Conservation (phyloP, 345 rosid species). For the Bruguiera parviflora region DNA sequence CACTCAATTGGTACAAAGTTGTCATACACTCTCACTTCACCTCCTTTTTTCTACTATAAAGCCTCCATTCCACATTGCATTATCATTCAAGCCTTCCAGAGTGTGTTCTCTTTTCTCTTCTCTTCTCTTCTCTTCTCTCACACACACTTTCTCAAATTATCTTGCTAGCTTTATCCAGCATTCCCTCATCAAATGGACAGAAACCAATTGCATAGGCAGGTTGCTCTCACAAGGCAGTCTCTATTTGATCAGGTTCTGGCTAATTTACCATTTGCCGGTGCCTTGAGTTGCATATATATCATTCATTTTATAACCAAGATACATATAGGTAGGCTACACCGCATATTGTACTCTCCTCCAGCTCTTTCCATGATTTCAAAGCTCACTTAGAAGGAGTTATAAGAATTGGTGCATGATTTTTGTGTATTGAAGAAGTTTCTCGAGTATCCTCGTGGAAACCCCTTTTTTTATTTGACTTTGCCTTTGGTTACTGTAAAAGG, state of each 20-base stretch:
- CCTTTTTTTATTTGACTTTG: no score
- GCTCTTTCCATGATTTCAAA: background rate
- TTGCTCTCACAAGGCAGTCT: conserved; percentile 51
- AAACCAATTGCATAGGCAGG: conserved; percentile 46
- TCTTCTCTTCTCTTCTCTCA: background rate
- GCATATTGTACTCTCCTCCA: background rate
- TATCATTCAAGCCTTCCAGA: conserved; percentile 9
- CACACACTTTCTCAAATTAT: background rate
- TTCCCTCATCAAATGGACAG: conserved; percentile 29
- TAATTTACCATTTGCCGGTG: background rate
- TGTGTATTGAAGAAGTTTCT: no score
- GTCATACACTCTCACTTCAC: conserved; percentile 1
- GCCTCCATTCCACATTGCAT: conserved; percentile 9
- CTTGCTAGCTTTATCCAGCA: conserved; percentile 10
- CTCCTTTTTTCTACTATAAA: conserved; percentile 25
- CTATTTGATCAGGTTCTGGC: conserved; percentile 60
- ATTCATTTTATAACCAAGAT: background rate
- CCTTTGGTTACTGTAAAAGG: no score
- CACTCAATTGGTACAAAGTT: conserved; percentile 5
- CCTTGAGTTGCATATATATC: background rate
- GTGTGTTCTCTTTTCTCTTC: background rate
- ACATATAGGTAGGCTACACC: background rate
- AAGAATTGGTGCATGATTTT: no score
- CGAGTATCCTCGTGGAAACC: no score
- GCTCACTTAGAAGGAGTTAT: background rate